phyloP scores from a whole-genome alignment of 495 filamentous ascomycete genomes.

The Daldinia concentrica region DNA sequence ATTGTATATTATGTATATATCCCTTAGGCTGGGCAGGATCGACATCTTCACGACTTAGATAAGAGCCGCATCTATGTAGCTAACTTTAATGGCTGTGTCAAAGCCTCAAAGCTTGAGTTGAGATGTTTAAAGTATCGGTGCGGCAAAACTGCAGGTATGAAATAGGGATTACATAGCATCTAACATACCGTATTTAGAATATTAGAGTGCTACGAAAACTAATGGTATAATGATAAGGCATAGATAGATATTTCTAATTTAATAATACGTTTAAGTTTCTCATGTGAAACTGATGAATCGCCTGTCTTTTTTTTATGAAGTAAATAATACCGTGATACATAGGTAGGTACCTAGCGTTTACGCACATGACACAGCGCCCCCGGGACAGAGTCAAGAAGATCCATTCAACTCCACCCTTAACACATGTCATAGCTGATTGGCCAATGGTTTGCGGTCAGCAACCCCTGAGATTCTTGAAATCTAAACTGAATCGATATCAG shows the following conservation, averaged over 20 bases:
- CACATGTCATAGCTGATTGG: background rate
- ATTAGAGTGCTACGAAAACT: background rate
- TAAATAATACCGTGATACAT: conserved; percentile 15
- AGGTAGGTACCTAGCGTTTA: no score
- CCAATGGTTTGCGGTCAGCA: background rate
- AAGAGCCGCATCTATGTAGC: conserved; percentile 35
- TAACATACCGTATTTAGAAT: no score
- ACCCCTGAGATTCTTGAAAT: background rate
- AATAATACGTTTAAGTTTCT: background rate
- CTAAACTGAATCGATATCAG: conserved; percentile 1
- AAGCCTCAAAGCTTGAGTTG: conserved; percentile 7
- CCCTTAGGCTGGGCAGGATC: conserved; percentile 19
- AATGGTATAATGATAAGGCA: background rate
- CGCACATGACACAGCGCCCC: background rate
- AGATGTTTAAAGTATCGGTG: background rate
- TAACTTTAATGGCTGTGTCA: conserved; percentile 11
- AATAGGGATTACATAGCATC: background rate
- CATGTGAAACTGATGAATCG: background rate
- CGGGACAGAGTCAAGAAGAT: background rate
- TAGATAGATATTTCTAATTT: background rate
- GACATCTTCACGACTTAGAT: conserved; percentile 21
- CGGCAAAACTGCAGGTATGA: background rate
- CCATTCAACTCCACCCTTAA: background rate
- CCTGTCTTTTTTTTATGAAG: background rate
- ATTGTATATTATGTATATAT: background rate